These are phyloP conservation scores for Trichoderma gamsii DNA, from an alignment of 495 filamentous ascomycete genomes.

Conservation along the genomic window DNA sequence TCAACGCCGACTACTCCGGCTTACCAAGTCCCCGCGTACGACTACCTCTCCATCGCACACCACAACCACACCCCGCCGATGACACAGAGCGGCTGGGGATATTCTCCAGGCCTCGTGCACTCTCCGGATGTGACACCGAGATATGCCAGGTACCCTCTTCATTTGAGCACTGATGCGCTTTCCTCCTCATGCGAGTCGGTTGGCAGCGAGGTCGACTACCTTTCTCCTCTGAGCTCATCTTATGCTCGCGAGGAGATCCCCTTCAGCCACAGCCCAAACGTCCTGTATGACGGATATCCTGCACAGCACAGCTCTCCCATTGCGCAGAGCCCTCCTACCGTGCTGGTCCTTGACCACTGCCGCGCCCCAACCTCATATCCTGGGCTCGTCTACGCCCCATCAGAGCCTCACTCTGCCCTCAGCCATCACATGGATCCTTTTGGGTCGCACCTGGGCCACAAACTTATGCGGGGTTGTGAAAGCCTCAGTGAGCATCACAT, in stretches of 20 bases:
- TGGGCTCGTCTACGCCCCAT: constrained; percentile 42
- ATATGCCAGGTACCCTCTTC: constrained; percentile 20
- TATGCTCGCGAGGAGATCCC: constrained; percentile 46
- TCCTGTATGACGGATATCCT: constrained; percentile 47
- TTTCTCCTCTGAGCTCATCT: constrained; percentile 45
- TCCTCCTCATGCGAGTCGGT: constrained; percentile 46
- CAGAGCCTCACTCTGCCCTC: constrained; percentile 43
- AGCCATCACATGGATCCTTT: constrained; percentile 39
- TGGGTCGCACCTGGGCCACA: constrained; percentile 40
- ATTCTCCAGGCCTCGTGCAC: constrained; percentile 14
- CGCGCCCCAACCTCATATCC: constrained; percentile 47
- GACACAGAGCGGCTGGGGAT: constrained; percentile 14
- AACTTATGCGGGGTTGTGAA: constrained; percentile 42
- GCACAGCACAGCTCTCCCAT: constrained; percentile 37
- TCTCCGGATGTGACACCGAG: constrained; percentile 11
- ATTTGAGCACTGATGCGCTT: constrained; percentile 37
- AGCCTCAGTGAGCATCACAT: constrained; percentile 36
- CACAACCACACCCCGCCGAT: constrained; percentile 20
- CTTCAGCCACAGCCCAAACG: constrained; percentile 45
- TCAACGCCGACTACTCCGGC: constrained; percentile 16
- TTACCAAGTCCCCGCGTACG: constrained; percentile 16
- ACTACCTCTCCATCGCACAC: constrained; percentile 17
- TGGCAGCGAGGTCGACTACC: constrained; percentile 47
- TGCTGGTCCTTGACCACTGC: constrained; percentile 46
- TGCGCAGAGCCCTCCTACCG: constrained; percentile 46